Conservation (phyloP, 176 grass and related monocot genomes). For the Oryza glaberrima region DNA sequence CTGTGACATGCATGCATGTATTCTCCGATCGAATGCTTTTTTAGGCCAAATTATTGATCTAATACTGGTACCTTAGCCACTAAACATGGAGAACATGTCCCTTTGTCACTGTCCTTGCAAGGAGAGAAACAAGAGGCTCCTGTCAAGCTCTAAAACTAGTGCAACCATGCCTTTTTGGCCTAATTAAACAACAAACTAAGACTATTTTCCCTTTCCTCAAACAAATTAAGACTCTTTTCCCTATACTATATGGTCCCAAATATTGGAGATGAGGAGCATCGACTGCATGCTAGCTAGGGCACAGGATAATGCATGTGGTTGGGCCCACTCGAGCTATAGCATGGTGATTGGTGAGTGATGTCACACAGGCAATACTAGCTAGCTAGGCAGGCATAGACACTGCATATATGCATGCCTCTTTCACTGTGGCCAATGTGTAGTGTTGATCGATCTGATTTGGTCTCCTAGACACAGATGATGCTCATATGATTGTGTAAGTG, state of each 20-base stretch:
- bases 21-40: neutral
- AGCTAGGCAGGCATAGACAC: neutral
- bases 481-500: conserved; percentile 39
- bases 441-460: conserved; percentile 38
- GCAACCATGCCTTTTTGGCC: neutral
- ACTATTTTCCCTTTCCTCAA: neutral
- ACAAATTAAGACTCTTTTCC: neutral
- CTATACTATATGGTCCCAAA: neutral
- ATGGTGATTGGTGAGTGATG: conserved; percentile 16
- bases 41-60: conserved; percentile 4
- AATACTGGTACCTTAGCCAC: neutral
- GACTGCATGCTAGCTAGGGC: neutral
- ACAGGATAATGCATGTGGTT: neutral
- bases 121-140: conserved; percentile 2
- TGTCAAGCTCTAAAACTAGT: neutral
- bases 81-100: conserved; percentile 21
- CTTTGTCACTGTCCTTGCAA: neutral
- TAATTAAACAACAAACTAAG: neutral
- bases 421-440: conserved; percentile 8
- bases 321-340: neutral
- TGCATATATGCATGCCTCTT: neutral
- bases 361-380: neutral
- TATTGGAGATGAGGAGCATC: neutral
- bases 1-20: no score
- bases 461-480: conserved; percentile 37